These are phyloP conservation scores for Porcisia hertigi DNA, from an alignment of 208 protist species.

Conservation along the genomic window DNA sequence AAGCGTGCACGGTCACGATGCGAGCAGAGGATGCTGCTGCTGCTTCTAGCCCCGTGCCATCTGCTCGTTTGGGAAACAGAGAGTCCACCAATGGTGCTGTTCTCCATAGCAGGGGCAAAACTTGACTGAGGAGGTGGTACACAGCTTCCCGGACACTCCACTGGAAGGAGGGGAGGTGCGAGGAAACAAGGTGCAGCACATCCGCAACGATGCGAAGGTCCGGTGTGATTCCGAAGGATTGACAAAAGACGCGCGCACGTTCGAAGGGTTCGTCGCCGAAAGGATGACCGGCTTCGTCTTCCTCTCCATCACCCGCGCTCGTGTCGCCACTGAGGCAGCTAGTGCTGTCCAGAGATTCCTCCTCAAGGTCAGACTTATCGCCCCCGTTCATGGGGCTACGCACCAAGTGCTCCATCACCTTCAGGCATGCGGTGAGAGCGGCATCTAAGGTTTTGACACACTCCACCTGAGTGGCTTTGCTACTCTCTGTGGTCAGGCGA, in stretches of 20 bases:
- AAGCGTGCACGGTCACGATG: slow-evolving; percentile 17
- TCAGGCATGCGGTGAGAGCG: slow-evolving; percentile 14
- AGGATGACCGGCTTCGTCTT: background rate
- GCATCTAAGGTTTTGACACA: slow-evolving; percentile 28
- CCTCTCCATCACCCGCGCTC: background rate
- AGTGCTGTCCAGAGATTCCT: slow-evolving; percentile 9
- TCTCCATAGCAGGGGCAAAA: slow-evolving; percentile 19
- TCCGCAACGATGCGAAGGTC: slow-evolving; percentile 9
- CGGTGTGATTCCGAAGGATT: slow-evolving; percentile 8
- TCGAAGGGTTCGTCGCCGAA: background rate
- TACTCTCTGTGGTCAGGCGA: slow-evolving; percentile 28
- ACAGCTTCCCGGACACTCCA: slow-evolving; percentile 30
- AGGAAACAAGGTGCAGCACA: slow-evolving; percentile 2
- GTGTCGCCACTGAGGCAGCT: slow-evolving; percentile 6
- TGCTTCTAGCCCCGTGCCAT: background rate
- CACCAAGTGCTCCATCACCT: background rate
- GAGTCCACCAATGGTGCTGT: slow-evolving; percentile 4
- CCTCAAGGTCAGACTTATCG: slow-evolving; percentile 8
- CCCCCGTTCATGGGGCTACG: background rate
- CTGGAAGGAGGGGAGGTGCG: slow-evolving; percentile 10
- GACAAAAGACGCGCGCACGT: slow-evolving; percentile 3
- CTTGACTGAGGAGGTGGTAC: slow-evolving; percentile 28
- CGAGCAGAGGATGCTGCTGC: background rate
- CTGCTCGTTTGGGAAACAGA: background rate
- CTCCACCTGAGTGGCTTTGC: slow-evolving; percentile 42